These are phyloP conservation scores for Amauroascus niger DNA, from an alignment of 2,329 filamentous ascomycete species.

Conservation along the genomic window DNA sequence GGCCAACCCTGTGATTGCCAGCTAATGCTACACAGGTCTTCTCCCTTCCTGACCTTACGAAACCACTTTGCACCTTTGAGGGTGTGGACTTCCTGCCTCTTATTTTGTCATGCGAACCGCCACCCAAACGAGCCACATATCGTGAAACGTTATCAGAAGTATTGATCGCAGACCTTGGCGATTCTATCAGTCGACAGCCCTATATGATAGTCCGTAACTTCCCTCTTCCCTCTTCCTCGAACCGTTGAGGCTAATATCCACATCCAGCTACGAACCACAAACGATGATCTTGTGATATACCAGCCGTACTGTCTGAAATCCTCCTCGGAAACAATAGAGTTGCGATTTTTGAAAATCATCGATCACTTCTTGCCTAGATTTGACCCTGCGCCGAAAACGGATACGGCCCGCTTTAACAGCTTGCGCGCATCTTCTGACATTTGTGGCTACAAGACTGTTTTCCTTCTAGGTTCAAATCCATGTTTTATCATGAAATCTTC, in stretches of 20 bases:
- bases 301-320: constrained; percentile 55
- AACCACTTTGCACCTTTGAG: constrained; percentile 63
- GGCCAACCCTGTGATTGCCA: too few relatives aligned
- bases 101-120: constrained; percentile 61
- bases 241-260: neutral
- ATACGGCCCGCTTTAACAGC: constrained; percentile 29
- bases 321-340: constrained; percentile 23
- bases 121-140: constrained; percentile 57
- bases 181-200: constrained; percentile 57
- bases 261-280: constrained; percentile 60
- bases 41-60: constrained; percentile 60
- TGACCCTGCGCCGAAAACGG: constrained; percentile 31
- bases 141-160: constrained; percentile 71
- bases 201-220: constrained; percentile 66
- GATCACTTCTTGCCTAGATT: constrained; percentile 58
- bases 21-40: constrained; percentile 54
- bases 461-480: constrained; percentile 69
- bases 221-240: neutral
- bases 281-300: constrained; percentile 79
- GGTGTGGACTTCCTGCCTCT: constrained; percentile 70
- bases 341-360: constrained; percentile 67
- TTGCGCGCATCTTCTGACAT: constrained; percentile 45
- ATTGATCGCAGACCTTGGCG: constrained; percentile 74
- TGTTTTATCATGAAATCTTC: constrained; percentile 75
- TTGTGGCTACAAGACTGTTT: constrained; percentile 70